Percentiles rank a stretch among this genome's conserved stretches.
phyloP scores from a whole-genome alignment of 345 rosid genomes.

The Erucastrum elatum region DNA sequence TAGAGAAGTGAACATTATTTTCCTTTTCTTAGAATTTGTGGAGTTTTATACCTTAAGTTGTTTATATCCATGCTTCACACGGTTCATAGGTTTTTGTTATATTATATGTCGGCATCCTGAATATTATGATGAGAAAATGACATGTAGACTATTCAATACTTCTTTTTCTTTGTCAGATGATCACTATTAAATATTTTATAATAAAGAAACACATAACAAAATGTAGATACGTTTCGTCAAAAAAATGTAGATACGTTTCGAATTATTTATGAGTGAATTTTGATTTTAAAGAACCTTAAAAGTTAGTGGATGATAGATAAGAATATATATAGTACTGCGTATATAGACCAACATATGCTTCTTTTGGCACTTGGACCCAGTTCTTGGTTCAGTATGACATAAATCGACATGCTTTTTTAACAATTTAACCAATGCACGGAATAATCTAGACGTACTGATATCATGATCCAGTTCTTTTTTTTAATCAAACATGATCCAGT shows the following conservation, averaged over 20 bases:
- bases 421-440: neutral
- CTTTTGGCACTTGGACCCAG: neutral
- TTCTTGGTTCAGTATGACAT: conserved; percentile 3
- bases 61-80: neutral
- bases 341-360: conserved; percentile 25
- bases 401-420: neutral
- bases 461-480: neutral
- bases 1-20: neutral
- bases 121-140: conserved; percentile 21
- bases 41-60: neutral
- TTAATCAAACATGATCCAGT: no score
- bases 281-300: neutral
- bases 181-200: neutral
- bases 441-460: conserved; percentile 20
- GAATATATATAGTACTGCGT: conserved; percentile 1
- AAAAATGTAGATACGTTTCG: neutral
- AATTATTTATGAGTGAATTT: neutral
- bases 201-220: neutral
- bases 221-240: neutral
- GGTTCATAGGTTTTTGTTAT: conserved; percentile 5
- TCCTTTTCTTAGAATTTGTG: neutral
- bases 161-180: neutral
- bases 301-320: no score
- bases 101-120: conserved; percentile 12
- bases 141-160: neutral